Base-by-base conservation (phyloP, 768 basidiomycete species). In the Strobilomyces confusus region DNA sequence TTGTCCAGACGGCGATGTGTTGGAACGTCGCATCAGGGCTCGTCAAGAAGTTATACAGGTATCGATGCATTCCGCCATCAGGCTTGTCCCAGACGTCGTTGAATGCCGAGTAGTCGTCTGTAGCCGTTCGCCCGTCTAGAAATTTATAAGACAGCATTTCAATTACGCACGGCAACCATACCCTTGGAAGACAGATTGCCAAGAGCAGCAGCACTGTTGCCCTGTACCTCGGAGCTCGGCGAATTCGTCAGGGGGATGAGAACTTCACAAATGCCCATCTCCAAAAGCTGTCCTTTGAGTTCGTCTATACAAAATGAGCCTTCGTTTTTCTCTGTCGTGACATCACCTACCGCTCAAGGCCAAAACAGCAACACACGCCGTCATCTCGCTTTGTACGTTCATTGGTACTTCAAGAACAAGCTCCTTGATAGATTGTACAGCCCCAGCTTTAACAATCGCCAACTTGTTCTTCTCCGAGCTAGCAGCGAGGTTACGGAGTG, bases 361-460 rank as follows among this genome's bases (percentile, higher is more conserved):
- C 57, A 99, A 73, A 14, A 98, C 97, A 17, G 97, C 97, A 41
- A 98, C 89, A 62, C 95, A 98, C 7, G 97, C 97, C 40, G 97
- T 99, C 97, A 99, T 99, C 74, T 98, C 97, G 65, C 93, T 95
- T 73, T 99, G 97, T 12, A 99, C 97, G 57, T 89, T 89, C 75
- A 97, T 84, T 4, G 97, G 94, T 1, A 98, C 95, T 63, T 89
- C 89, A 13, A 99, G 76, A 2, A 99, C 94, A 17, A 99, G 77
- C 64, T 98, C 93, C 73, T 97, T 97, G 74, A 99, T 99, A 41
- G 91, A 86, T 65, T 93, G 91, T 4, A 98, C 87, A 17, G 97
- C 97, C 5, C 97, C 97, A 6, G 97, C 95, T 69, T 97, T 90
- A 48, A 99, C 95, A 52, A 99, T 98, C 9, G 95, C 93, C 36